Base-by-base conservation (phyloP, 164 flowering plant genomes). In the Dillenia turbinata region DNA sequence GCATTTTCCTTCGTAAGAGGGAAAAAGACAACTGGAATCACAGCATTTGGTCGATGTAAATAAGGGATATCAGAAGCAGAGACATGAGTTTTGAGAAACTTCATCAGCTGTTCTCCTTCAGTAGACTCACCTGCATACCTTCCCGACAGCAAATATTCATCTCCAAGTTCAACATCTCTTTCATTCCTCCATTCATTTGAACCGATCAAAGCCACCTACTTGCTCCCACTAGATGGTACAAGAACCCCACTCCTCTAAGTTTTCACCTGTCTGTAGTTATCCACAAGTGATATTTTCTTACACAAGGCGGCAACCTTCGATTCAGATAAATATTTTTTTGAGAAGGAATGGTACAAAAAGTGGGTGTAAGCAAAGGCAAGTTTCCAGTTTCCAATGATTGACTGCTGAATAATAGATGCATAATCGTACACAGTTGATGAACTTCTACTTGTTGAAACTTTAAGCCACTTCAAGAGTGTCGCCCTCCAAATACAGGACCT, bases 201-300 rank as follows among this genome's bases (percentile, higher is more conserved):
- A 59, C 68, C 80, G 57, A 84, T 53, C 67, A 85, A 57, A 16
- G 52, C 54, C 8, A 70, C 73, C 95, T 91, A 88, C 46, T 76
- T 81, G 65, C 91, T 85, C 49, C 72, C 86, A 47, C 66, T 73
- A 8, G 86, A 83, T 46, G 95, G 88, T 12, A 88, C 86, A 64
- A 84, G 85, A 67, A 88, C 73, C 15, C 76, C 77, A 11, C 51
- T 67, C 52, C 75, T 43, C 1, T 0, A 7, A 13, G 45, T 62
- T 22, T 17, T 60, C 47, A 79, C 74, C 55, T 11, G 9, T 0
- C 84, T 84, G 64, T 81, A 78, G 24, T 60, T 78, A 68, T 79
- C 74, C 2, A 82, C 69, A 5, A 85, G 68, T 8, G 86, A 89
- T 80, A 82, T 69, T 5, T 10, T 44, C 15, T 49, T 13, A 63